Base-by-base conservation (phyloP, 2,329 filamentous ascomycete genomes). In the Diaporthe citriasiana region DNA sequence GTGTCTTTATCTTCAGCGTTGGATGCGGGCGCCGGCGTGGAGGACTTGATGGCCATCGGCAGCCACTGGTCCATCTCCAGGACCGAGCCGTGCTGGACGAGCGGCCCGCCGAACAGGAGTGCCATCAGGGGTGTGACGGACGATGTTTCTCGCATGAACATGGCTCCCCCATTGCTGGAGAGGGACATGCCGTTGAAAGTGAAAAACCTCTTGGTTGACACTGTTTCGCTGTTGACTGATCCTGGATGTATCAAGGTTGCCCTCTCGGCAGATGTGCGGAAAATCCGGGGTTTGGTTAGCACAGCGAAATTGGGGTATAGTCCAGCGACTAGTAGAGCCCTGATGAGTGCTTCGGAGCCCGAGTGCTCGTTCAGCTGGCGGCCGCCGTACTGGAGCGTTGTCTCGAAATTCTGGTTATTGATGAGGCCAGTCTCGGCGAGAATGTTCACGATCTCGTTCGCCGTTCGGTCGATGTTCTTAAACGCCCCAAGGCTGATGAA, bases 281-380 rank as follows among this genome's bases (percentile, higher is more conserved):
- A 56, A 1, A n/a, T 19, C 12, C 12, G 13, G 19, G 6, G 12
- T 33, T n/a, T 42, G 4, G 12, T 30, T 1, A 42, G 33, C 30
- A 57, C 45, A 9, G 83, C 86, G 35, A 89, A 60, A 68, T 88
- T 87, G 3, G 86, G 85, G 72, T 84, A 83, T 30, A 84, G 77
- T 15, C 85, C 85, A 25, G 86, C 83, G 17, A 85, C 75, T 5
- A 85, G 76, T n/a, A 89, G 79, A 19, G 85, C 83, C 73, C 86
- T 87, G 71, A 89, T 81, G 35, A 89, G 80, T 0, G 81, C 78
- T 1, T 79, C 72, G 51, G 84, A 84, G 45, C 81, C 73, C 4
- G 87, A 85, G 77, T 88, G 86, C 38, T 79, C 76, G 73, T 89
- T 89, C 42, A 87, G 77, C 5, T 72, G 70, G 1, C 75, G 53